Percentiles rank a stretch among this genome's conserved stretches.
phyloP scores from a whole-genome alignment of 2,329 filamentous ascomycete species.

The Colletotrichum zoysiae region DNA sequence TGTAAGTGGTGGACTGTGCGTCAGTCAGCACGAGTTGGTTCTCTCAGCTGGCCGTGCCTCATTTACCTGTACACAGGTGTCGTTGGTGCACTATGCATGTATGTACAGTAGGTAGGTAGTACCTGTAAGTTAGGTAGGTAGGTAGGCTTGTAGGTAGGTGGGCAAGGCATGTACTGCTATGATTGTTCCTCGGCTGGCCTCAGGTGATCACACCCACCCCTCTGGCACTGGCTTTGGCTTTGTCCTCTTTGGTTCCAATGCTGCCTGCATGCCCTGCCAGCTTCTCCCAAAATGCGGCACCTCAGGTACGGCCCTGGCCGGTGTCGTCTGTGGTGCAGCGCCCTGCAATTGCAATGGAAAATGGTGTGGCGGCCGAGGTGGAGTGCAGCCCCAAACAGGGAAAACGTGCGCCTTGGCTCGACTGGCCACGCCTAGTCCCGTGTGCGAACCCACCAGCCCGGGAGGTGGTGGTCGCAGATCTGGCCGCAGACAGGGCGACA shows the following conservation, averaged over 20 bases:
- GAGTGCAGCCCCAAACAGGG: slow-evolving; percentile 35
- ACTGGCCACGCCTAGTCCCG: slow-evolving; percentile 37
- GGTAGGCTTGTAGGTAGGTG: no score
- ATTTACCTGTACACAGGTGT: background rate
- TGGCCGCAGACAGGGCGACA: slow-evolving; percentile 40
- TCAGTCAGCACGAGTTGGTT: background rate
- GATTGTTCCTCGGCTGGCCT: background rate
- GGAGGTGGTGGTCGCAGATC: slow-evolving; percentile 41
- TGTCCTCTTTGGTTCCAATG: background rate
- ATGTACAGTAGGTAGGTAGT: no score
- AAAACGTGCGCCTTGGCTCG: slow-evolving; percentile 41
- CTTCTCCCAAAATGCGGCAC: slow-evolving; percentile 23
- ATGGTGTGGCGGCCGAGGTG: slow-evolving; percentile 32
- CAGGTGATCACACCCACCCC: slow-evolving; percentile 1
- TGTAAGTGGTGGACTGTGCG: background rate
- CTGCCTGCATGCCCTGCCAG: slow-evolving; percentile 13
- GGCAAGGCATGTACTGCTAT: background rate
- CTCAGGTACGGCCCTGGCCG: slow-evolving; percentile 40
- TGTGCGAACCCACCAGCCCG: slow-evolving; percentile 41
- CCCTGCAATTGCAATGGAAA: slow-evolving; percentile 25
- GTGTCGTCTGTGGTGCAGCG: slow-evolving; percentile 36
- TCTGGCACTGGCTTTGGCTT: background rate
- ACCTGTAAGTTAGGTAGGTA: no score
- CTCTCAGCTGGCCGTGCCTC: background rate
- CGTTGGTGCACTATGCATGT: slow-evolving; percentile 10